Base-by-base conservation (phyloP, 176 grass and related monocot genomes). In the Triticum monococcum region DNA sequence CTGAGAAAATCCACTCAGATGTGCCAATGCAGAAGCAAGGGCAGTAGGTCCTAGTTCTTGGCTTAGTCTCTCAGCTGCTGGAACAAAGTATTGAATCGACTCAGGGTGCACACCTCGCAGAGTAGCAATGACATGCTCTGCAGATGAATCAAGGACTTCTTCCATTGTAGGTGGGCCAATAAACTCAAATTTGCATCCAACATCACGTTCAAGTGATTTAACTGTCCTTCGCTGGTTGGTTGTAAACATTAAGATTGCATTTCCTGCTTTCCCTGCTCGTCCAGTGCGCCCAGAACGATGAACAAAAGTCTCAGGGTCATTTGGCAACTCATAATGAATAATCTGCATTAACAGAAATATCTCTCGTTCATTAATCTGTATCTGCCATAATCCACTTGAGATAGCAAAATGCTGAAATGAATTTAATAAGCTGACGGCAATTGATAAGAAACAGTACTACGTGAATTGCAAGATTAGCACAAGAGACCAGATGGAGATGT, bases 221-320 rank as follows among this genome's bases (percentile, higher is more conserved):
- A 99, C 92, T 80, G 97, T 96, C 74, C 94, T 95, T 84, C 88
- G 90, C 87, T 99, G 97, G 70, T 64, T 99, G 80, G 77, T 90
- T 87, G 97, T 99, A 82, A 94, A 94, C 97, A 99, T 99, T 86
- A 99, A 96, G 86, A 99, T 93, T 32, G 97, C 92, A 70, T 11
- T 91, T 86, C 97, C 97, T 85, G 32, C 90, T 89, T 99, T 99
- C 33, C 97, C 97, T 88, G 97, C 97, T 54, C 97, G 92, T 54
- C 97, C 97, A 87, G 97, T 99, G 59, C 97, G 97, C 16, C 97
- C 97, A 80, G 97, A 99, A 50, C 97, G 97, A 85, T 99, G 97
- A 67, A 99, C 97, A 87, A 99, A 99, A 62, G 97, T 99, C 75
- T 99, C 97, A 23, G 97, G 94, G 72, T 96, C 97, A 75, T 99